Evolutionary conservation across 306 rosid species (phyloP), one percentile per base, ranked within the genome.

Genomic region (Gynostemma pentaphyllum): DNA sequence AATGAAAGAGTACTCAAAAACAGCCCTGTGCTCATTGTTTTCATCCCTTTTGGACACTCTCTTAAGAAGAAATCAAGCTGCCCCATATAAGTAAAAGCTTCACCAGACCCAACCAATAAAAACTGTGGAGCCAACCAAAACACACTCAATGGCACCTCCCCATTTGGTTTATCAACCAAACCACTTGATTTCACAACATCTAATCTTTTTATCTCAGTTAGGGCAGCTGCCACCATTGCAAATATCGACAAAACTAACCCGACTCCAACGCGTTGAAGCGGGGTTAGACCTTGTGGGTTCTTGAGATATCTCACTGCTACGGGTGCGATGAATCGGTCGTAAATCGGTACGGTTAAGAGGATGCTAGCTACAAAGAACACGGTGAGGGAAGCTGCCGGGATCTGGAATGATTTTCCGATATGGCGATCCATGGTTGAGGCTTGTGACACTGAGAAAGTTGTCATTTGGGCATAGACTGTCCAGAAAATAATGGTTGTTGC

Each of bases 21-120:
- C 66, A 88, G 59, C 14, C 96, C 98, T 0, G 96, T 91, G 75
- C 98, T 91, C 89, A 85, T 83, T 0, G 96, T 87, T 71, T 88
- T 87, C 96, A 88, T 91, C 46, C 98, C 96, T 59, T 88, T 85
- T 0, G 98, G 96, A 18, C 96, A 88, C 65, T 91, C 98, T 47
- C 92, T 74, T 0, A 88, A 77, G 67, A 91, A 88, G 46, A 91
- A 91, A 37, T 85, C 90, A 4, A 91, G 72, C 44, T 91, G 96
- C 0, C 98, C 98, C 63, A 83, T 83, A 30, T 91, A 88, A 32
- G 74, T 88, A 45, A 88, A 88, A 8, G 96, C 98, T 74, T 91
- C 96, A 0, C 96, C 98, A 0, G 79, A 48, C 15, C 98, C 98
- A 24, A 91, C 95, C 2, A 91, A 13, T 81, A 88, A 76, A 55